Evolutionary conservation across 2,329 filamentous ascomycete species (phyloP).

Genomic region (Colletotrichum lindemuthianum): DNA sequence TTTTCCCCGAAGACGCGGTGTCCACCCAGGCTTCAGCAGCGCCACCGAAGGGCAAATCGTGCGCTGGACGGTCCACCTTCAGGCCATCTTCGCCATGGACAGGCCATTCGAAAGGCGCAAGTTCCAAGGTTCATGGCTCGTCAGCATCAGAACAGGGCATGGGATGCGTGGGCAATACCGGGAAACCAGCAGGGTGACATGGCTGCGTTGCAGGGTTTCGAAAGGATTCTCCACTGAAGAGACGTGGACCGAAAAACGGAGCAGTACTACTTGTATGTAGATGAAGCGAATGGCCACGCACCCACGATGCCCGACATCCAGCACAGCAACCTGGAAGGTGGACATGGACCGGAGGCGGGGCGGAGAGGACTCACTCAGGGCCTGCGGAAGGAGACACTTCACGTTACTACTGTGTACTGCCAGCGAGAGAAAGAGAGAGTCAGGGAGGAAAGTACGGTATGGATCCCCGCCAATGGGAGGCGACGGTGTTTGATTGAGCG

Average conservation of each 20-base stretch:
- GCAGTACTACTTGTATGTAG: not conserved
- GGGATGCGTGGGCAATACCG: constrained; percentile 4
- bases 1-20: constrained; percentile 5
- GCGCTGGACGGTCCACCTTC: constrained; percentile 29
- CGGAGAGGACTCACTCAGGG: constrained; percentile 19
- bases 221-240: constrained; percentile 25
- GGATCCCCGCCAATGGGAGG: constrained; percentile 16
- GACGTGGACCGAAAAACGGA: constrained; percentile 32
- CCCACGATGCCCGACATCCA: not conserved
- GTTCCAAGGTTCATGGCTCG: constrained; percentile 30
- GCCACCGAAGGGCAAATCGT: constrained; percentile 21
- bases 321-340: not conserved
- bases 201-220: constrained; percentile 4
- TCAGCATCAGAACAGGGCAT: constrained; percentile 5
- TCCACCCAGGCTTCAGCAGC: constrained; percentile 14
- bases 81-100: constrained; percentile 25
- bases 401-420: no score
- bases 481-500: constrained; percentile 9
- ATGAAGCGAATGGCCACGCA: constrained; percentile 6
- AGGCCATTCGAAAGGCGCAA: constrained; percentile 20
- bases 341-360: constrained; percentile 30
- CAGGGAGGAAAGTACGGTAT: constrained; percentile 4
- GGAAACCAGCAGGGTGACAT: constrained; percentile 27
- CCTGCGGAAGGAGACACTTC: no score
- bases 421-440: constrained; percentile 8